Evolutionary conservation across 2,329 filamentous ascomycete genomes (phyloP).

Genomic region (Fusarium musae): DNA sequence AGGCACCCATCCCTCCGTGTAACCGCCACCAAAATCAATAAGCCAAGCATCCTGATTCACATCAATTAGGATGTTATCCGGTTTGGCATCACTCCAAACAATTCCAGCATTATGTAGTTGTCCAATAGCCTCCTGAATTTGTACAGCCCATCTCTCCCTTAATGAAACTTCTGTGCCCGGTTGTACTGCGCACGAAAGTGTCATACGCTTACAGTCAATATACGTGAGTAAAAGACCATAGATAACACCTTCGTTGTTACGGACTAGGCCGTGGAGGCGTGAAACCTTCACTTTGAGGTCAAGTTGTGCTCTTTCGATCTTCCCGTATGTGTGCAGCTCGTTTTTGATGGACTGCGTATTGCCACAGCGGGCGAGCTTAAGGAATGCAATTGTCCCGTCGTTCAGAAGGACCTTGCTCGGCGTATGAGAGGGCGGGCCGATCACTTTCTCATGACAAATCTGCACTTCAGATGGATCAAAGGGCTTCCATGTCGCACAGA

Average conservation of each 20-base stretch:
- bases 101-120: not conserved
- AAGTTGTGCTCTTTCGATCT: not conserved
- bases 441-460: rapidly evolving
- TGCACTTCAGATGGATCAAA: not conserved
- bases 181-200: not conserved
- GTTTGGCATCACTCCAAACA: not conserved
- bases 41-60: not conserved
- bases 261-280: not conserved
- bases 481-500: not conserved
- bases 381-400: not conserved
- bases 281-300: rapidly evolving
- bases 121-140: not conserved
- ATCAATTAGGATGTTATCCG: not conserved
- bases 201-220: not conserved
- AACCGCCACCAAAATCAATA: constrained; percentile 4
- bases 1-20: not conserved
- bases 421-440: not conserved
- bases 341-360: not conserved
- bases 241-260: rapidly evolving
- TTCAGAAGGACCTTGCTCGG: not conserved
- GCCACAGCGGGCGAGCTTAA: not conserved
- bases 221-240: not conserved
- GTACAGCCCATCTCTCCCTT: not conserved
- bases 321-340: not conserved
- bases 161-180: rapidly evolving